Conservation (phyloP, 352 stramenopile genomes). For the Pythium chondricola region DNA sequence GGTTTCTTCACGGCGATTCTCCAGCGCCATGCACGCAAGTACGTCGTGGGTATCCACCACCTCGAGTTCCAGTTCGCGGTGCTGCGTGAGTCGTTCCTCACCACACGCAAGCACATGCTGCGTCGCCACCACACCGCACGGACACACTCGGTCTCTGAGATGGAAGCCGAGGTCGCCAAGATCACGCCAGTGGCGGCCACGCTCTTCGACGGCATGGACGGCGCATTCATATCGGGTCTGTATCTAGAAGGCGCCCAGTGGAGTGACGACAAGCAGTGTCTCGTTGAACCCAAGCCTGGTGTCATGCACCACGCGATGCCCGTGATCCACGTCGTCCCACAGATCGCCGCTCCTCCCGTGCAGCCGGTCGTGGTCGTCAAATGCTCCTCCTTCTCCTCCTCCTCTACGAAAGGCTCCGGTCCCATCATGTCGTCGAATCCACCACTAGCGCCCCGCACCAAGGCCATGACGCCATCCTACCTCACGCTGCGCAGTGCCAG, state of each 20-base stretch:
- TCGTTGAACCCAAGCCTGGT: conserved; percentile 48
- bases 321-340: conserved; percentile 79
- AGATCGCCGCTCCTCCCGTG: conserved; percentile 12
- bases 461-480: conserved; percentile 19
- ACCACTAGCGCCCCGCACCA: conserved; percentile 16
- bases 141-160: conserved; percentile 10
- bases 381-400: not conserved
- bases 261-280: conserved; percentile 36
- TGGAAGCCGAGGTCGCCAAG: conserved; percentile 17
- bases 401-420: not conserved
- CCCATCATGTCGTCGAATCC: not conserved
- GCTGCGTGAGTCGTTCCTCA: conserved; percentile 17
- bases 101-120: conserved; percentile 13
- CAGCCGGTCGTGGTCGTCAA: not conserved
- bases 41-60: conserved; percentile 63
- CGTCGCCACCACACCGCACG: conserved; percentile 2
- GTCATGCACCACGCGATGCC: conserved; percentile 75
- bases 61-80: conserved; percentile 67
- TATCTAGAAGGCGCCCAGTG: conserved; percentile 68
- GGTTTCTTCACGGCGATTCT: conserved; percentile 74
- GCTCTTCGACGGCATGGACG: conserved; percentile 26
- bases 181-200: not conserved
- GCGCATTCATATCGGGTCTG: conserved; percentile 54
- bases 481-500: conserved; percentile 17
- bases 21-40: conserved; percentile 65